phyloP scores from a whole-genome alignment of 2,329 filamentous ascomycete species.

The Ophiosphaerella herpotricha region DNA sequence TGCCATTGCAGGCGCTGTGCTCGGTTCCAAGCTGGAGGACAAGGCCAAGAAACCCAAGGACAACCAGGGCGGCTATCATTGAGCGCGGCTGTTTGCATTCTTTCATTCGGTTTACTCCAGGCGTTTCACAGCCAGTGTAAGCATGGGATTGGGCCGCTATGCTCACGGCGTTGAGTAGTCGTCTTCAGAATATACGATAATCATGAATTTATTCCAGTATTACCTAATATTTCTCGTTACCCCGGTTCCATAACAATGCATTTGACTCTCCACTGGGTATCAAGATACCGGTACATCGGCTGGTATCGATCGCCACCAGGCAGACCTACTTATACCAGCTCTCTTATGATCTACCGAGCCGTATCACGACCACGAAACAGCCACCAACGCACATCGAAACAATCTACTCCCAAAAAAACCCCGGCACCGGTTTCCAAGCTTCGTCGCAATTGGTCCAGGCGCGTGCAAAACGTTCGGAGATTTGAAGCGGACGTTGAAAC shows the following conservation, averaged over 20 bases:
- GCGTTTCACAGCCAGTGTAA: neutral
- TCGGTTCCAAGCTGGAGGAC: slow-evolving; percentile 61
- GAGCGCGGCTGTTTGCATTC: slow-evolving; percentile 1
- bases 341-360: too few species aligned
- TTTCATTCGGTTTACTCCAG: neutral
- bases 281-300: too few species aligned
- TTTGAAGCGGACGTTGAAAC: slow-evolving; percentile 6
- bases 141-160: neutral
- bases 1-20: slow-evolving; percentile 61
- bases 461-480: slow-evolving; percentile 1
- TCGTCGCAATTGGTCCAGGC: neutral
- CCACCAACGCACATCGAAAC: slow-evolving; percentile 2
- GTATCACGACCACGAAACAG: neutral
- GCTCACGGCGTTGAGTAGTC: neutral
- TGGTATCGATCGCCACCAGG: too few species aligned
- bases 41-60: slow-evolving; percentile 53
- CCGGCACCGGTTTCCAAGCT: neutral
- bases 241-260: neutral
- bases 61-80: slow-evolving; percentile 13
- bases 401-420: neutral
- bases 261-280: too few species aligned
- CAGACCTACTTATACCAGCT: too few species aligned
- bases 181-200: neutral
- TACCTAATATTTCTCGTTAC: neutral
- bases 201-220: neutral